Percentiles rank a stretch among this genome's conserved stretches.
Conservation (phyloP, 306 rosid genomes). For the Dryas octopetala region DNA sequence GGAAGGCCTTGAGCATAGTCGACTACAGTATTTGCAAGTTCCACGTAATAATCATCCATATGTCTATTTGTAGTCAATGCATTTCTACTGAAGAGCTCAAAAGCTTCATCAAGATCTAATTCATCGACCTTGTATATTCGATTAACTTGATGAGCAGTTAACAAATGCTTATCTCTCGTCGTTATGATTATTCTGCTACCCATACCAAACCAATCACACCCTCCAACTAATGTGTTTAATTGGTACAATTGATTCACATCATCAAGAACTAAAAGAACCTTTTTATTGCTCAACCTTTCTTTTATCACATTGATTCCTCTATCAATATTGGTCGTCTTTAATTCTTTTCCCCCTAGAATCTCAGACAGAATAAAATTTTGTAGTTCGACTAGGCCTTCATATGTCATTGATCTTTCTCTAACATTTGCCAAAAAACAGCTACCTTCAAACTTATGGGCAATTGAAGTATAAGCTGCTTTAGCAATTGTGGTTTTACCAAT, state of each 20-base stretch:
- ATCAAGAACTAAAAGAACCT: constrained; percentile 1
- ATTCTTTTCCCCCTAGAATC: background rate
- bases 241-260: background rate
- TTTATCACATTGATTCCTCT: background rate
- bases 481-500: background rate
- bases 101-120: background rate
- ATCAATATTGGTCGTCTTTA: background rate
- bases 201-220: background rate
- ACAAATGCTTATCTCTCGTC: background rate
- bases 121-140: background rate
- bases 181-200: constrained; percentile 17
- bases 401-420: background rate
- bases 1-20: constrained; percentile 16
- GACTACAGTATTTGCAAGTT: background rate
- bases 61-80: background rate
- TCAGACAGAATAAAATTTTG: background rate
- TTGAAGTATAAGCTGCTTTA: background rate
- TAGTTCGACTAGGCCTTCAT: background rate
- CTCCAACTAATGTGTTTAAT: background rate
- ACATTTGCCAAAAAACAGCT: background rate
- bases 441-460: background rate
- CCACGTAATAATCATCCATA: background rate
- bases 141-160: background rate
- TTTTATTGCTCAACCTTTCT: background rate
- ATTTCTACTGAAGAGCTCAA: background rate